phyloP scores from a whole-genome alignment of 208 protist genomes.

The Crithidia thermophila region DNA sequence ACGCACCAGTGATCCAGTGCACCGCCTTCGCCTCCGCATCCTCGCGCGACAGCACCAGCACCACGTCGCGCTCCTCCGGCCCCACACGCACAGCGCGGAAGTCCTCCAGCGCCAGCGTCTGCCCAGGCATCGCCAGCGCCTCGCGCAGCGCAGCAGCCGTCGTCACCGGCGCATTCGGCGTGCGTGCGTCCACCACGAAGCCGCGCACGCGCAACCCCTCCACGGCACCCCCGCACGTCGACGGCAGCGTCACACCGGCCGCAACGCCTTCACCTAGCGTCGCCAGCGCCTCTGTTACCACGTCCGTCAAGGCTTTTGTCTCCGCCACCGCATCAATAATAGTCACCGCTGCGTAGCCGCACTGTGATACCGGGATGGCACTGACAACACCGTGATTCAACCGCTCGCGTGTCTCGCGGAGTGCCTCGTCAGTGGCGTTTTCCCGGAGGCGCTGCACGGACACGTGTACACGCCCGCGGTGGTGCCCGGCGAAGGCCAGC shows the following conservation, averaged over 20 bases:
- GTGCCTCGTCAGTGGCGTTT: constrained; percentile 1
- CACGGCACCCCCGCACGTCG: constrained; percentile 7
- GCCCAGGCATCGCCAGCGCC: constrained; percentile 36
- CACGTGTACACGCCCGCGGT: constrained; percentile 25
- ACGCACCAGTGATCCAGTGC: constrained; percentile 41
- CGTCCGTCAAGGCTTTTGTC: not conserved
- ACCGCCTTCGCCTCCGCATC: constrained; percentile 30
- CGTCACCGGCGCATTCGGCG: constrained; percentile 3
- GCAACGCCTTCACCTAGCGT: not conserved
- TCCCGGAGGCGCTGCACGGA: constrained; percentile 2
- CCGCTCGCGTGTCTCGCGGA: constrained; percentile 8
- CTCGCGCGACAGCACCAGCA: constrained; percentile 28
- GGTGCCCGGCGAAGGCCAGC: constrained; percentile 37
- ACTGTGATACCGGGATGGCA: constrained; percentile 31
- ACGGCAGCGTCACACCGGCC: constrained; percentile 9
- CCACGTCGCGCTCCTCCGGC: constrained; percentile 12
- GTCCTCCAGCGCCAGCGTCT: constrained; percentile 59
- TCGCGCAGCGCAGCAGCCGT: not conserved
- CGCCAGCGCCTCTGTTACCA: not conserved
- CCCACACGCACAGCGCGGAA: constrained; percentile 25
- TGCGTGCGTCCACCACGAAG: constrained; percentile 33
- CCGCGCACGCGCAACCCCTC: constrained; percentile 26
- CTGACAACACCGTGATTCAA: constrained; percentile 26
- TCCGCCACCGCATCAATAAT: constrained; percentile 2
- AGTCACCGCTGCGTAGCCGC: constrained; percentile 9